A percentile compares a stretch with the other conserved stretches of the same genome.
phyloP scores from a whole-genome alignment of 2,329 filamentous ascomycete genomes.

The Tolypocladium sp. region DNA sequence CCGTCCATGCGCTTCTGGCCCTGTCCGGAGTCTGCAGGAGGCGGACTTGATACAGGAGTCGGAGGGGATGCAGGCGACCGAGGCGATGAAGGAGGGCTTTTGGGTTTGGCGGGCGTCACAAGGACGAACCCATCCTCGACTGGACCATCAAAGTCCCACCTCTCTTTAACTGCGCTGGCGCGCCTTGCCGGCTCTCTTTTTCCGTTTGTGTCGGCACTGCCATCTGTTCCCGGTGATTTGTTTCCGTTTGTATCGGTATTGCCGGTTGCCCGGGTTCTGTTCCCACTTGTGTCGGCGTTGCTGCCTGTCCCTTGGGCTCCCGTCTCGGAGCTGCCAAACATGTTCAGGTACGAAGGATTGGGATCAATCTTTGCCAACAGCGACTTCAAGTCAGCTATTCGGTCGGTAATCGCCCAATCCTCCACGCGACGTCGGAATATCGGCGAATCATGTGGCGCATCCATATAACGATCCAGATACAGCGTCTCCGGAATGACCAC shows the following conservation, averaged over 20 bases:
- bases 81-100: not conserved
- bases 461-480: constrained; percentile 83
- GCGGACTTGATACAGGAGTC: not conserved
- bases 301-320: not conserved
- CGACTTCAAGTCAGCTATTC: constrained; percentile 47
- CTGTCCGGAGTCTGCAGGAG: not conserved
- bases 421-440: constrained; percentile 57
- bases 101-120: constrained; percentile 10
- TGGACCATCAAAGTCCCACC: constrained; percentile 28
- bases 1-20: constrained; percentile 10
- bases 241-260: constrained; percentile 15
- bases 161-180: constrained; percentile 12
- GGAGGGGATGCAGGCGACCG: not conserved
- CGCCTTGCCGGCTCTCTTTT: constrained; percentile 1
- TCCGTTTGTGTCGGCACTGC: not conserved
- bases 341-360: constrained; percentile 15
- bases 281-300: not conserved
- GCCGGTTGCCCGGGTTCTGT: not conserved
- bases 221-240: constrained; percentile 9
- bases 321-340: constrained; percentile 1
- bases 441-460: constrained; percentile 49
- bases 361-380: constrained; percentile 16
- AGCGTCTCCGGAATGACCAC: constrained; percentile 73
- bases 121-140: constrained; percentile 26
- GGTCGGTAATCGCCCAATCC: constrained; percentile 65